phyloP scores from a whole-genome alignment of 805 yeast species.

The Nakazawaea ernobii region DNA sequence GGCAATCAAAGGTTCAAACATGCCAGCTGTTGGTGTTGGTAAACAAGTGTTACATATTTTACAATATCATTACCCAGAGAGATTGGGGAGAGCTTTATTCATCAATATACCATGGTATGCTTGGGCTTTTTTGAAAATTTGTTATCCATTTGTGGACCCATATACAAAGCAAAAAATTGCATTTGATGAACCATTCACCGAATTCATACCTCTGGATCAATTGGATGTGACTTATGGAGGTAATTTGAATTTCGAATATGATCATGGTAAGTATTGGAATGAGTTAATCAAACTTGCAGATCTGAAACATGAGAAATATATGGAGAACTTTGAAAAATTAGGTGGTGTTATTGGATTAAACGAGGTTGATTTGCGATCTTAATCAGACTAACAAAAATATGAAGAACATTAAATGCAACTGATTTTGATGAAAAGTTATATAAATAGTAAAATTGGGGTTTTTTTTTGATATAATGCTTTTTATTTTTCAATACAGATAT shows the following conservation, averaged over 20 bases:
- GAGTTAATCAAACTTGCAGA: slow-evolving; percentile 56
- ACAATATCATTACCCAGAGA: slow-evolving; percentile 96
- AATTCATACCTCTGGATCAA: slow-evolving; percentile 77
- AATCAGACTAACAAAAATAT: not conserved
- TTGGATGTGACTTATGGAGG: slow-evolving; percentile 87
- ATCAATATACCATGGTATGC: slow-evolving; percentile 94
- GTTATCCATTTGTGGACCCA: slow-evolving; percentile 95
- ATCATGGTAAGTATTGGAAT: slow-evolving; percentile 78
- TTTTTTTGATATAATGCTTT: not conserved
- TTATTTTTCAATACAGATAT: too few species aligned
- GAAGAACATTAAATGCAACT: too few species aligned
- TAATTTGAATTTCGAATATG: slow-evolving; percentile 72
- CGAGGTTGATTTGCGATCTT: slow-evolving; percentile 66
- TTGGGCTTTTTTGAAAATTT: slow-evolving; percentile 85
- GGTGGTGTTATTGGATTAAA: slow-evolving; percentile 76
- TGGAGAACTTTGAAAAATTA: slow-evolving; percentile 61
- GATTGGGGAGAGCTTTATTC: slow-evolving; percentile 87
- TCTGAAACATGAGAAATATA: slow-evolving; percentile 54
- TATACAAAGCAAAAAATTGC: slow-evolving; percentile 89
- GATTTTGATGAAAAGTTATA: slow-evolving; percentile 24
- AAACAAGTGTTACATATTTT: slow-evolving; percentile 88
- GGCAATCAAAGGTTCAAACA: slow-evolving; percentile 53
- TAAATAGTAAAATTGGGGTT: not conserved
- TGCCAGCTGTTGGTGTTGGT: slow-evolving; percentile 87
- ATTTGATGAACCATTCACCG: slow-evolving; percentile 80